Evolutionary conservation across 768 basidiomycete genomes (phyloP).

Genomic region (Kwoniella dejecticola): DNA sequence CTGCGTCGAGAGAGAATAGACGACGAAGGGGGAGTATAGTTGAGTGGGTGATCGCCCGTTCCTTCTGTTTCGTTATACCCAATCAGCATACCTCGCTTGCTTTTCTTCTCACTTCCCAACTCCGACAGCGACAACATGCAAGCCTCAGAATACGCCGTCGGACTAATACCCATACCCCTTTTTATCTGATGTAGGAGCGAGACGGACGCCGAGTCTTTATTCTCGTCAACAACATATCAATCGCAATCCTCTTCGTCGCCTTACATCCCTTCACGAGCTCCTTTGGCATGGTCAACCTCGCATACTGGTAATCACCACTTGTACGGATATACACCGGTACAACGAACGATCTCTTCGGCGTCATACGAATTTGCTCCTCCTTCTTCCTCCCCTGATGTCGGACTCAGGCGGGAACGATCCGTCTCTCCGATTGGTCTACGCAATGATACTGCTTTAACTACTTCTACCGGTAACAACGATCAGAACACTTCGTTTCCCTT

Average conservation of each 20-base stretch:
- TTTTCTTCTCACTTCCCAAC: no score
- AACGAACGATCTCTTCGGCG: slow-evolving; percentile 6
- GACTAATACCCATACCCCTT: not conserved
- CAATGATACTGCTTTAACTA: not conserved
- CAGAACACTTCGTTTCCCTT: no score
- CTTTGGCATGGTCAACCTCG: not conserved
- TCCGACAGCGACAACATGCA: no score
- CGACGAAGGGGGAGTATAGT: slow-evolving; percentile 20
- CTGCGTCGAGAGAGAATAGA: not conserved
- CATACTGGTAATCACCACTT: no score
- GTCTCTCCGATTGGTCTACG: no score
- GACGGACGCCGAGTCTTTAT: slow-evolving; percentile 42
- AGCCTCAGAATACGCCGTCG: not conserved
- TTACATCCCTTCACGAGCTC: not conserved
- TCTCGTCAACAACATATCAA: slow-evolving; percentile 35
- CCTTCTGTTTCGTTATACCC: not conserved
- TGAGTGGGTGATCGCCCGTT: slow-evolving; percentile 19
- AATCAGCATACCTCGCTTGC: no score
- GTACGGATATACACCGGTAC: not conserved
- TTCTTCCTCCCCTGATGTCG: slow-evolving; percentile 5
- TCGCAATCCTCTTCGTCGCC: slow-evolving; percentile 18
- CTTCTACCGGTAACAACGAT: no score
- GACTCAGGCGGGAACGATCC: no score
- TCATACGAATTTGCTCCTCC: slow-evolving; percentile 14
- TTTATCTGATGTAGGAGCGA: slow-evolving; percentile 29